A percentile compares a stretch with the other conserved stretches of the same genome.
These are phyloP conservation scores for Kazachstania viticola DNA, from an alignment of 805 yeast species.

Conservation along the genomic window DNA sequence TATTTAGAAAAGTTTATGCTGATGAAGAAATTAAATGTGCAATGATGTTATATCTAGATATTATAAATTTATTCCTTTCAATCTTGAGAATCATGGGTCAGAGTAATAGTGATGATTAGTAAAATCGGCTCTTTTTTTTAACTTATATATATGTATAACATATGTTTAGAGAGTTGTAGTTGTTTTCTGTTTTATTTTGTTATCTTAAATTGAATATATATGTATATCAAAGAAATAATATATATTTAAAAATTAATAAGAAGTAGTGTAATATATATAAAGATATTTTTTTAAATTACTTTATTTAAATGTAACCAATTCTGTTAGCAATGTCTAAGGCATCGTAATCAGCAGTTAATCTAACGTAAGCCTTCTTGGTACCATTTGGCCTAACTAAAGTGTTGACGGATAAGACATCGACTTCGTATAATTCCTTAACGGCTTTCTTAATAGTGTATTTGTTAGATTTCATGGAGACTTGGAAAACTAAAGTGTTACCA, in stretches of 20 bases:
- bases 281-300: conserved; percentile 3
- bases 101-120: conserved; percentile 11
- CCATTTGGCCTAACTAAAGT: conserved; percentile 98
- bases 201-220: too few relatives aligned
- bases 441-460: conserved; percentile 97
- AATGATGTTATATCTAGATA: conserved; percentile 67
- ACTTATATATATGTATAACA: too few relatives aligned
- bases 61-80: conserved; percentile 68
- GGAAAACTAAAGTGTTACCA: conserved; percentile 98
- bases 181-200: too few relatives aligned
- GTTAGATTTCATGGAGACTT: conserved; percentile 94
- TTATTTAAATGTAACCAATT: conserved; percentile 89
- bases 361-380: conserved; percentile 98
- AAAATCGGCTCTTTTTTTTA: too few relatives aligned
- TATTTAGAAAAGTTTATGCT: conserved; percentile 61
- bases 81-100: conserved; percentile 52
- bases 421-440: conserved; percentile 95
- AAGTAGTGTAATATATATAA: background rate
- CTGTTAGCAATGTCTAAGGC: conserved; percentile 99
- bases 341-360: conserved; percentile 97
- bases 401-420: conserved; percentile 88
- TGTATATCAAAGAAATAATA: too few relatives aligned
- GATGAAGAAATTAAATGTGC: conserved; percentile 84
- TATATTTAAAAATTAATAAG: conserved; percentile 1
- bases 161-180: too few relatives aligned